Percentiles rank a stretch among this genome's conserved stretches.
phyloP scores from a whole-genome alignment of 2,329 filamentous ascomycete genomes.

The Scytalidium lignicola region DNA sequence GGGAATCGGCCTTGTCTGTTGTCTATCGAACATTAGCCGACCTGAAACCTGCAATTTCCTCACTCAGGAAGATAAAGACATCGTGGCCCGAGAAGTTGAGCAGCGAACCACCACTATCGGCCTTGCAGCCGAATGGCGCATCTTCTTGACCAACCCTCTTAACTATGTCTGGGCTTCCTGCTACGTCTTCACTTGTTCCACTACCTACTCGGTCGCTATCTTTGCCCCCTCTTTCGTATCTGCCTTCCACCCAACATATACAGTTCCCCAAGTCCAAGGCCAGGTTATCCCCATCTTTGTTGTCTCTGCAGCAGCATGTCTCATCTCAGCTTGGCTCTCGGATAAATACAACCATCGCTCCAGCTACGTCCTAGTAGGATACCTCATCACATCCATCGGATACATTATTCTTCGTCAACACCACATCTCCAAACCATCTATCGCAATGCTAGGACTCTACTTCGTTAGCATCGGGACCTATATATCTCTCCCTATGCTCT shows the following conservation, averaged over 20 bases:
- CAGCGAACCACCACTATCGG: constrained; percentile 56
- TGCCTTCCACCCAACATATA: constrained; percentile 64
- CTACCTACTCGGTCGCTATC: constrained; percentile 49
- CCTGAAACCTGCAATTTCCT: constrained; percentile 11
- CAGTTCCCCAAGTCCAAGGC: constrained; percentile 49
- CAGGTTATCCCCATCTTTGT: constrained; percentile 36
- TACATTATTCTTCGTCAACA: constrained; percentile 30
- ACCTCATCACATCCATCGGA: constrained; percentile 25
- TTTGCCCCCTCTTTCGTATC: constrained; percentile 58
- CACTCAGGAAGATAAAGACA: constrained; percentile 33
- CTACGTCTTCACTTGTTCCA: constrained; percentile 38
- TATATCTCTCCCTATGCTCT: constrained; percentile 56
- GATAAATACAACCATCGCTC: constrained; percentile 31
- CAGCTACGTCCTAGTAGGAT: constrained; percentile 29
- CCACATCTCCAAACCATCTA: constrained; percentile 11
- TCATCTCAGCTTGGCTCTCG: constrained; percentile 28
- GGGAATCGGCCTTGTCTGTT: constrained; percentile 36
- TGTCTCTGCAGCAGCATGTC: constrained; percentile 27
- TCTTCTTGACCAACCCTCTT: constrained; percentile 56
- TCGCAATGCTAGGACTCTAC: constrained; percentile 53
- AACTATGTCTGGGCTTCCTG: constrained; percentile 42
- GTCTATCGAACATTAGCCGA: constrained; percentile 24
- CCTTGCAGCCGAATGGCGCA: constrained; percentile 52
- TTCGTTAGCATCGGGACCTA: constrained; percentile 60
- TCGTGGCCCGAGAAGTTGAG: constrained; percentile 27